Base-by-base conservation (phyloP, 306 rosid species). In the Lathyrus sativus region DNA sequence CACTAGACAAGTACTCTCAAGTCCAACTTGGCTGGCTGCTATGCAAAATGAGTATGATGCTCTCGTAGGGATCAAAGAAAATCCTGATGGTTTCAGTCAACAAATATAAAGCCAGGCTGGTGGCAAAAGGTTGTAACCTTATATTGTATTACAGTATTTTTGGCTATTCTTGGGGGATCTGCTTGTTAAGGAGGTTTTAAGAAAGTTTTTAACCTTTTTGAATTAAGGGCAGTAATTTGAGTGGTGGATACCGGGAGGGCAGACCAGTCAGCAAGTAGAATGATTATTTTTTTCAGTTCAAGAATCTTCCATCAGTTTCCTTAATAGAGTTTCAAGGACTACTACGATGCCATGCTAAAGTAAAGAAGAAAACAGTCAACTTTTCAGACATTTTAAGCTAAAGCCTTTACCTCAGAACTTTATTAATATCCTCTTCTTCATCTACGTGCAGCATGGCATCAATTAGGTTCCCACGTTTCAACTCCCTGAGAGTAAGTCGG, bases 391-490 rank as follows among this genome's bases (percentile, higher is more conserved):
- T 33, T 42, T 11, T 61, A 29, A 72, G 74, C 44, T 14, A 38
- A 74, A 50, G 35, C 46, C 15, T 60, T 79, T 83, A 84, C 89
- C 86, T 81, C 84, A 84, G 75, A 53, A 81, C 83, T 79, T 84
- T 84, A 79, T 84, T 84, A 35, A 84, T 84, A 62, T 84, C 89
- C 57, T 84, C 89, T 76, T 84, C 89, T 79, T 84, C 89, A 45
- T 84, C 89, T 64, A 77, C 80, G 76, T 84, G 89, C 45, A 39
- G 86, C 89, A 84, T 79, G 63, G 89, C 89, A 79, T 83, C 80
- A 76, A 84, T 73, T 67, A 84, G 82, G 49, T 81, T 84, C 66
- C 89, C 89, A 29, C 86, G 86, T 70, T 79, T 84, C 76, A 84
- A 74, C 71, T 84, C 89, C 74, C 89, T 61, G 18, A 84, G 70